phyloP scores from a whole-genome alignment of 106 monocot genomes.

The Triglochin maritima region DNA sequence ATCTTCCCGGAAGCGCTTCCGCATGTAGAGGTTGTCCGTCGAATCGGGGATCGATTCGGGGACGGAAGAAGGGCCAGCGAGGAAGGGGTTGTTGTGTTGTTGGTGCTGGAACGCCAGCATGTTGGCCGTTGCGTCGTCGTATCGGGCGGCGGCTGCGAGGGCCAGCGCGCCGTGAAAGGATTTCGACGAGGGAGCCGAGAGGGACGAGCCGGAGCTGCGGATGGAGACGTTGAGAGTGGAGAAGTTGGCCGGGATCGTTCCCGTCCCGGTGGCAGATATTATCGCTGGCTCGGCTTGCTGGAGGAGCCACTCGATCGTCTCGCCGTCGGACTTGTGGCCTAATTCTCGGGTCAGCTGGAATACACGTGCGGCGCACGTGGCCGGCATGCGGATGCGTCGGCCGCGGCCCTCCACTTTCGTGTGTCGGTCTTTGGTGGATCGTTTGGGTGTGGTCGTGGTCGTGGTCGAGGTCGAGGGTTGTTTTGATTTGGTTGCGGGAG shows the following conservation, averaged over 20 bases:
- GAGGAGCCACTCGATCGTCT: constrained; percentile 87
- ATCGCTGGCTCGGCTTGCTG: constrained; percentile 85
- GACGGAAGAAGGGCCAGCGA: not conserved
- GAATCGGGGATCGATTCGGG: constrained; percentile 6
- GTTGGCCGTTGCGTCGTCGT: constrained; percentile 9
- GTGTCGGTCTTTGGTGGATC: constrained; percentile 75
- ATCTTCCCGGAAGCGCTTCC: constrained; percentile 73
- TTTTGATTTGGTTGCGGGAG: constrained; percentile 9
- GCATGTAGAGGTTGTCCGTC: constrained; percentile 36
- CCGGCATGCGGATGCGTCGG: constrained; percentile 82
- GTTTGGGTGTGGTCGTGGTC: constrained; percentile 16
- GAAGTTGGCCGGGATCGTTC: constrained; percentile 79
- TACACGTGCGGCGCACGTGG: constrained; percentile 65
- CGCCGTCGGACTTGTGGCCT: constrained; percentile 81
- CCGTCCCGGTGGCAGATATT: constrained; percentile 77
- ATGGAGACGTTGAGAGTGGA: constrained; percentile 67
- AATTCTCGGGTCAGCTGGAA: constrained; percentile 85
- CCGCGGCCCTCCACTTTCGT: constrained; percentile 85
- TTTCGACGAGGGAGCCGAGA: constrained; percentile 27
- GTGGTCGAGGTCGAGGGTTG: constrained; percentile 15
- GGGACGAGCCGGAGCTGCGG: constrained; percentile 35
- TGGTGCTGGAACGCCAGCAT: constrained; percentile 43
- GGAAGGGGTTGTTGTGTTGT: constrained; percentile 25
- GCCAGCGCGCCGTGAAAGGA: constrained; percentile 40
- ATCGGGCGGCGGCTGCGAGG: constrained; percentile 15